Conservation (phyloP, 2,329 filamentous ascomycete species). For the Botryotinia convoluta region DNA sequence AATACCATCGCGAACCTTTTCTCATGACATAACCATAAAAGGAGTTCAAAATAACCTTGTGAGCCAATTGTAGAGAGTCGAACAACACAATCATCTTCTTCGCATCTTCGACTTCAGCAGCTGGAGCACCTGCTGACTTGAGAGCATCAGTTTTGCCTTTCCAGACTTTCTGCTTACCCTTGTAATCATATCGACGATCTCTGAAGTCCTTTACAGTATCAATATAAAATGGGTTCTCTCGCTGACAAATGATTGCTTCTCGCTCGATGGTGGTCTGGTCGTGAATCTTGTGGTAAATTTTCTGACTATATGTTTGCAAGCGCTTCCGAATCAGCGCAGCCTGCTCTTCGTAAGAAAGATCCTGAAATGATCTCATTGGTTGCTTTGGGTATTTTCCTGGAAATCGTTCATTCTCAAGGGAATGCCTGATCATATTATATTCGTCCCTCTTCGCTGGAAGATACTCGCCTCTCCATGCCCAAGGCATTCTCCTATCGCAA, state of each 20-base stretch:
- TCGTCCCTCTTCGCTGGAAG: conserved; percentile 93
- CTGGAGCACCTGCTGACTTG: conserved; percentile 75
- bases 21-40: conserved; percentile 99
- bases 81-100: conserved; percentile 99
- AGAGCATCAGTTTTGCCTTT: conserved; percentile 91
- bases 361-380: conserved; percentile 72
- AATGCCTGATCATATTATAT: conserved; percentile 97
- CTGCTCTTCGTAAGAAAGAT: conserved; percentile 80
- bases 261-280: conserved; percentile 88
- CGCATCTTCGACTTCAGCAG: conserved; percentile 79
- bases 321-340: conserved; percentile 78
- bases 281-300: conserved; percentile 99
- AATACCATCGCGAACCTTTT: conserved; percentile 98
- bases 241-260: conserved; percentile 96
- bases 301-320: conserved; percentile 89
- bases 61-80: conserved; percentile 91
- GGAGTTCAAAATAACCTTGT: conserved; percentile 98
- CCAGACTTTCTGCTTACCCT: conserved; percentile 97
- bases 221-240: conserved; percentile 98
- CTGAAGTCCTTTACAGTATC: conserved; percentile 94
- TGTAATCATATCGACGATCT: conserved; percentile 97
- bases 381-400: conserved; percentile 73
- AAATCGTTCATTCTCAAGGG: conserved; percentile 88
- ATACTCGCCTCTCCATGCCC: conserved; percentile 98
- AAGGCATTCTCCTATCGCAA: conserved; percentile 89